Evolutionary conservation across 768 basidiomycete species (phyloP).

Genomic region (Clavulina sp.): DNA sequence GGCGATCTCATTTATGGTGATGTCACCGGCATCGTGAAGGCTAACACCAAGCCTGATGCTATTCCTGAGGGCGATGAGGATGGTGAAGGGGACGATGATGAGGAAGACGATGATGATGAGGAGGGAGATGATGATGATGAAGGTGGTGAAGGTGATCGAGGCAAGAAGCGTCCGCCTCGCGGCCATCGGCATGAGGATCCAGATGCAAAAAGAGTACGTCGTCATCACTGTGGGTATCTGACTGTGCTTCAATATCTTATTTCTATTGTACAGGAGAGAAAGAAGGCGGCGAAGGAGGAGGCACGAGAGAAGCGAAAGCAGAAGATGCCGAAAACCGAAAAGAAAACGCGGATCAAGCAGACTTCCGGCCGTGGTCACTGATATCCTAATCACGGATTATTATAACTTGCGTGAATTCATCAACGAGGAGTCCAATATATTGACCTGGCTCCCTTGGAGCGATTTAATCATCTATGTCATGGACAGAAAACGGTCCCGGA

Average conservation of each 20-base stretch:
- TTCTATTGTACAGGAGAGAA: constrained; percentile 50
- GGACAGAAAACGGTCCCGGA: too few relatives aligned
- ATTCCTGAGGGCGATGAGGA: constrained; percentile 18
- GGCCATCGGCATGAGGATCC: constrained; percentile 90
- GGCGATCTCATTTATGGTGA: constrained; percentile 69
- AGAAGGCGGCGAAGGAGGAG: constrained; percentile 75
- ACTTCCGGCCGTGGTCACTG: constrained; percentile 2
- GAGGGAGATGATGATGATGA: constrained; percentile 16
- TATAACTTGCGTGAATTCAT: too few relatives aligned
- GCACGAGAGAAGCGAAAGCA: constrained; percentile 73
- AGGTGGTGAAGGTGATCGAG: constrained; percentile 17
- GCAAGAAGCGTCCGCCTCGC: constrained; percentile 41
- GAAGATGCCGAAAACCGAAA: constrained; percentile 94
- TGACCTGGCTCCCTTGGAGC: too few relatives aligned
- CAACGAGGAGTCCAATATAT: too few relatives aligned
- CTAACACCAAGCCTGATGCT: constrained; percentile 13
- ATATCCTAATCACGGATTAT: too few relatives aligned
- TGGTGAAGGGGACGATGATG: constrained; percentile 17
- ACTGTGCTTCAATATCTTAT: constrained; percentile 6
- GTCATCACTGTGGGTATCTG: background rate
- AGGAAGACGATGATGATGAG: constrained; percentile 16
- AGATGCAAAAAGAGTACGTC: constrained; percentile 67
- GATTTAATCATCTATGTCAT: too few relatives aligned
- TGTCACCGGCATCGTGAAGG: constrained; percentile 50
- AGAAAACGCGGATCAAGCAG: constrained; percentile 64